These are phyloP conservation scores for Candida dendrica DNA, from an alignment of 805 yeast species.

Conservation along the genomic window DNA sequence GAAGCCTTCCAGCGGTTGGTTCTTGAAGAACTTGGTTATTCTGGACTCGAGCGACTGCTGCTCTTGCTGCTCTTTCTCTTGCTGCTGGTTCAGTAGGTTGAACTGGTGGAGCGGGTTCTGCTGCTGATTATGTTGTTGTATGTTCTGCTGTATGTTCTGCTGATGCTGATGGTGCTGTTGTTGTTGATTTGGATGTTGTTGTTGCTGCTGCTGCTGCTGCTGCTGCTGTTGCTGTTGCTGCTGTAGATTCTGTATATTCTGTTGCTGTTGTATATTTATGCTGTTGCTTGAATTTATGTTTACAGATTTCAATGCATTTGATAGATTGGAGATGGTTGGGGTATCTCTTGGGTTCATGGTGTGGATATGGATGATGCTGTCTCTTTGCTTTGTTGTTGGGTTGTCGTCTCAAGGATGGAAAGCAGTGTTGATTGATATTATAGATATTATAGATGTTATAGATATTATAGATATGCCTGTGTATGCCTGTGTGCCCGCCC, in stretches of 20 bases:
- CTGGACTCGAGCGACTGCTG: conserved; percentile 47
- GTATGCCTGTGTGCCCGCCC: too few relatives aligned
- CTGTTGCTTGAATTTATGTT: conserved; percentile 22
- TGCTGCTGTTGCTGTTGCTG: conserved; percentile 16
- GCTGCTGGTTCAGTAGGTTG: conserved; percentile 8
- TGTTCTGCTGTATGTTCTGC: conserved; percentile 9
- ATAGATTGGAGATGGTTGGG: conserved; percentile 30
- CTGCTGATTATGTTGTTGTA: conserved; percentile 13
- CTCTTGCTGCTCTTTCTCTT: conserved; percentile 16
- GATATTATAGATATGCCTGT: too few relatives aligned
- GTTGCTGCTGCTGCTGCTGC: conserved; percentile 13
- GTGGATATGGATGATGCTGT: neutral
- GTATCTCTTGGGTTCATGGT: conserved; percentile 7
- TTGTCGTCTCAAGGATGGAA: too few relatives aligned
- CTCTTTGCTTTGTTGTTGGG: too few relatives aligned
- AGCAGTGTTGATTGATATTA: too few relatives aligned
- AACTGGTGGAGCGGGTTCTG: conserved; percentile 13
- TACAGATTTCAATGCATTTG: conserved; percentile 31
- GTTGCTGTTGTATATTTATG: conserved; percentile 15
- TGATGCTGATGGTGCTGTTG: too few relatives aligned
- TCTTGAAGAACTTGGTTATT: conserved; percentile 63
- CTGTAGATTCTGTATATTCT: conserved; percentile 5
- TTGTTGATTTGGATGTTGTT: conserved; percentile 6
- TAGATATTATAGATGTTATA: too few relatives aligned
- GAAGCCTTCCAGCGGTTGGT: conserved; percentile 75